These are phyloP conservation scores for Mycosphaerella sp. DNA, from an alignment of 2,329 filamentous ascomycete species.

Conservation along the genomic window DNA sequence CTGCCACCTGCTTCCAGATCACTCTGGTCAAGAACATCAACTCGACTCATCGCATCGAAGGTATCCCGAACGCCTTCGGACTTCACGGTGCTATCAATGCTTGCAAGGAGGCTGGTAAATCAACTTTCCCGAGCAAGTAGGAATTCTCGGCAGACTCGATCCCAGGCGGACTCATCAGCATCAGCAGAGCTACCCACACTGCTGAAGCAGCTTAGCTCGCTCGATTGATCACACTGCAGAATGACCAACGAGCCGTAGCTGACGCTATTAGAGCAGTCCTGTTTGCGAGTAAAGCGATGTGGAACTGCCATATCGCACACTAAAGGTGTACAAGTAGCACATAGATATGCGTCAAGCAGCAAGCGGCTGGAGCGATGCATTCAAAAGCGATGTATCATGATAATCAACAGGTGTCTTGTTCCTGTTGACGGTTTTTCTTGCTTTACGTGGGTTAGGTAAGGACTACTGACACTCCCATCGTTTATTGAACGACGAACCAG, in stretches of 20 bases:
- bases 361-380: neutral
- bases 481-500: too few species aligned
- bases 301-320: neutral
- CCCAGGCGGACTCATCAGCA: neutral
- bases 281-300: too few species aligned
- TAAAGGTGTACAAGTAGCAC: neutral
- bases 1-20: constrained; percentile 82
- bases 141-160: neutral
- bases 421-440: neutral
- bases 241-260: neutral
- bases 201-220: neutral
- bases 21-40: constrained; percentile 86
- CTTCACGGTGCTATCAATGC: constrained; percentile 59
- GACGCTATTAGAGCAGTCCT: too few species aligned
- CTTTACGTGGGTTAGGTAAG: neutral
- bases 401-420: neutral
- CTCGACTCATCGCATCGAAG: constrained; percentile 73
- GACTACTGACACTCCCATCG: too few species aligned
- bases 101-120: constrained; percentile 36
- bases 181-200: neutral
- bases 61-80: constrained; percentile 61
- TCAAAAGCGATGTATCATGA: neutral
- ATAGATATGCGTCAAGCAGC: neutral
- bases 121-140: constrained; percentile 24
- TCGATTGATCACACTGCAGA: neutral